phyloP scores from a whole-genome alignment of 2,329 filamentous ascomycete species.

The Hawksworthiomyces lignivorus region DNA sequence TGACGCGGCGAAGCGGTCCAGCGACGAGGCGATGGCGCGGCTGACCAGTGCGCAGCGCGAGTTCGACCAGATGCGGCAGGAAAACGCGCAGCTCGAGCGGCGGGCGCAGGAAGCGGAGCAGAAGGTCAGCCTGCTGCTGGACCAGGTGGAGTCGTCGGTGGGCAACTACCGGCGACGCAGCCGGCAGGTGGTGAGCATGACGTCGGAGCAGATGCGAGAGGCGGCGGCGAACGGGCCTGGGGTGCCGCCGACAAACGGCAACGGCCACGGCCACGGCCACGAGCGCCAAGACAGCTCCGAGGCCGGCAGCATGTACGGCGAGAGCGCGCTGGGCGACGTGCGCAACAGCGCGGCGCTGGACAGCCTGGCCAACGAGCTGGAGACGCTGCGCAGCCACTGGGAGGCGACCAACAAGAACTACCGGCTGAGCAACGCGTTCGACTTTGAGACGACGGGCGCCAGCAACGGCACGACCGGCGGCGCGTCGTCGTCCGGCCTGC shows the following conservation, averaged over 20 bases:
- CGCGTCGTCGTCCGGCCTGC: constrained; percentile 4
- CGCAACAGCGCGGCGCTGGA: constrained; percentile 68
- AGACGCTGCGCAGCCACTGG: constrained; percentile 86
- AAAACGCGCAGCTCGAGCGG: constrained; percentile 73
- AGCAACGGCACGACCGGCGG: constrained; percentile 1
- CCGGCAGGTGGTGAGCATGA: constrained; percentile 47
- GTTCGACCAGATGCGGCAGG: constrained; percentile 72
- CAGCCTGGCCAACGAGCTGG: constrained; percentile 84
- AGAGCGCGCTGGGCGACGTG: constrained; percentile 41
- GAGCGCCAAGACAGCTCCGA: constrained; percentile 50
- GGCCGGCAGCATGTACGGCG: constrained; percentile 55
- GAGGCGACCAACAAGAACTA: constrained; percentile 95
- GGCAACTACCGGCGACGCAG: constrained; percentile 85
- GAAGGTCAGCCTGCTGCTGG: constrained; percentile 84
- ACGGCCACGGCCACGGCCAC: constrained; percentile 28
- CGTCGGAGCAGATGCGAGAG: constrained; percentile 37
- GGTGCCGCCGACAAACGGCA: constrained; percentile 15
- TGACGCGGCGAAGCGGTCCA: constrained; percentile 52
- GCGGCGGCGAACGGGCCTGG: constrained; percentile 16
- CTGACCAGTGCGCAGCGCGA: constrained; percentile 57
- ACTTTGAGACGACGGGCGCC: constrained; percentile 55
- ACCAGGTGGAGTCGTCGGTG: constrained; percentile 89
- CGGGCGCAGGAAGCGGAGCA: constrained; percentile 85
- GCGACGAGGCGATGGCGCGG: constrained; percentile 47
- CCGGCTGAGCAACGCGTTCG: constrained; percentile 79